Conservation (phyloP, 768 basidiomycete species). For the Leucocoprinus sp. region DNA sequence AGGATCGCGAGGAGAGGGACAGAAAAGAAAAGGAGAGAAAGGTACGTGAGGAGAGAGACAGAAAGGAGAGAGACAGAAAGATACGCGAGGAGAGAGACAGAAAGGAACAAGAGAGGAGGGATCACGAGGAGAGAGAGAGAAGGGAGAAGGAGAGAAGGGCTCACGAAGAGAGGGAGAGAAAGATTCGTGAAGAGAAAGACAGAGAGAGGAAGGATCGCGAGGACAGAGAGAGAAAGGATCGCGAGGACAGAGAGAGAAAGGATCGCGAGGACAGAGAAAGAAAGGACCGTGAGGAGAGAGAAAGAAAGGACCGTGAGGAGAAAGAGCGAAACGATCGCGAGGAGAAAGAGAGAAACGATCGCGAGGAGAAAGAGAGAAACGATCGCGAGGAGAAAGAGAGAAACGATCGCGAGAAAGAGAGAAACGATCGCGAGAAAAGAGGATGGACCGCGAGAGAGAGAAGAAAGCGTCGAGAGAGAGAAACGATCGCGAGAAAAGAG, state of each 20-base stretch:
- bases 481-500: too few species aligned
- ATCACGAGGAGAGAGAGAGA: slow-evolving; percentile 10
- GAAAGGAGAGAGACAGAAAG: slow-evolving; percentile 10
- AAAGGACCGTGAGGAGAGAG: too few species aligned
- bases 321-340: slow-evolving; percentile 11
- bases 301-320: slow-evolving; percentile 9
- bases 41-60: slow-evolving; percentile 11
- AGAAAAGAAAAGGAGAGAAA: slow-evolving; percentile 11
- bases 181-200: slow-evolving; percentile 12
- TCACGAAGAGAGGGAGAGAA: slow-evolving; percentile 7
- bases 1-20: slow-evolving; percentile 17
- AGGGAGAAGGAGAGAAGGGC: slow-evolving; percentile 8
- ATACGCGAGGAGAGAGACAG: slow-evolving; percentile 8
- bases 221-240: slow-evolving; percentile 9
- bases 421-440: slow-evolving; percentile 10
- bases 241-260: slow-evolving; percentile 8
- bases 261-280: slow-evolving; percentile 7
- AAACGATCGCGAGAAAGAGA: slow-evolving; percentile 11
- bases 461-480: too few species aligned
- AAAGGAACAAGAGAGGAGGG: slow-evolving; percentile 9
- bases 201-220: slow-evolving; percentile 10
- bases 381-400: slow-evolving; percentile 17
- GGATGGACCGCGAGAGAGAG: slow-evolving; percentile 8
- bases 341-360: too few species aligned
- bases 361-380: slow-evolving; percentile 9